Percentiles rank a stretch among this genome's conserved stretches.
Conservation (phyloP, 2,329 filamentous ascomycete species). For the Ploettnerulaceae sp. region DNA sequence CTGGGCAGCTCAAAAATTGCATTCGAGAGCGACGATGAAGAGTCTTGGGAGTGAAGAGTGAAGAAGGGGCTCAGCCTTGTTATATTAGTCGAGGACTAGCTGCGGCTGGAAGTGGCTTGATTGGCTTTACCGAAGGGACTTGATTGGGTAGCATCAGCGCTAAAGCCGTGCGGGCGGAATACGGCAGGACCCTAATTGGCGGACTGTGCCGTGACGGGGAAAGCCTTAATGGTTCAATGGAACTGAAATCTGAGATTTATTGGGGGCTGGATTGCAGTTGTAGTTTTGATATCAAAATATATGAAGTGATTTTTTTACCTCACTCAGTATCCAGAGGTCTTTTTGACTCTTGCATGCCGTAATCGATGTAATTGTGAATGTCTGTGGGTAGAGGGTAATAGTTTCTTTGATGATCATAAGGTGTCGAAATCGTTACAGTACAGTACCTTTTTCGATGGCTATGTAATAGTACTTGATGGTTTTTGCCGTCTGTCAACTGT, state of each 20-base stretch:
- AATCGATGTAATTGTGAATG: neutral
- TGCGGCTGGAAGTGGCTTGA: slow-evolving; percentile 4
- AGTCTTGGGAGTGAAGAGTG: neutral
- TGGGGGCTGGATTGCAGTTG: neutral
- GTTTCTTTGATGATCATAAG: too few relatives aligned
- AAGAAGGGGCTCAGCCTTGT: neutral
- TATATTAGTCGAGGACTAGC: neutral
- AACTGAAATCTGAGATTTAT: too few relatives aligned
- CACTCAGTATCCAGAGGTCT: too few relatives aligned
- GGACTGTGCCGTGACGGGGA: neutral
- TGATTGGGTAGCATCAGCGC: neutral
- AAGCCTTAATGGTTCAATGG: neutral
- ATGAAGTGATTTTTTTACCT: too few relatives aligned
- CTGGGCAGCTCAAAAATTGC: too few relatives aligned
- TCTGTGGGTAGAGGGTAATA: too few relatives aligned
- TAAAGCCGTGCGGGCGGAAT: neutral
- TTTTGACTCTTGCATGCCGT: too few relatives aligned
- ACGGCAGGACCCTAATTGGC: neutral
- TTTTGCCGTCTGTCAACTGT: too few relatives aligned
- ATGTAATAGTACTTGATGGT: too few relatives aligned
- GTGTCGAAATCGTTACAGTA: too few relatives aligned
- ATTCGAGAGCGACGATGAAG: neutral
- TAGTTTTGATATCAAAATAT: too few relatives aligned
- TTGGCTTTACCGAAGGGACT: neutral
- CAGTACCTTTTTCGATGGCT: too few relatives aligned